Percentiles rank a stretch among this genome's conserved stretches.
Conservation (phyloP, 768 basidiomycete genomes). For the Arthromyces matolae region DNA sequence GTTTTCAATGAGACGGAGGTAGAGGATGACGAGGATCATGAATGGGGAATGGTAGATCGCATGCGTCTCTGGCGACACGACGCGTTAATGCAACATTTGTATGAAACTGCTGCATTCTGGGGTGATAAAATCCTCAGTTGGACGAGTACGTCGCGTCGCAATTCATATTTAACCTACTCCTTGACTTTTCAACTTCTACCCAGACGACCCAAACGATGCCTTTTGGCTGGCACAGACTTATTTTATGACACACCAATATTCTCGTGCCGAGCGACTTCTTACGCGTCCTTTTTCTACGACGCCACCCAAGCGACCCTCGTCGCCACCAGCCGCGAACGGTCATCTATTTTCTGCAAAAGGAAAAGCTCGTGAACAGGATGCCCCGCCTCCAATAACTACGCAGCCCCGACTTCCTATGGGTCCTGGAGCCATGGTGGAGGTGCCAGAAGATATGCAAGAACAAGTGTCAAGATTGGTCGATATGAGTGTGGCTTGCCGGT, state of each 20-base stretch:
- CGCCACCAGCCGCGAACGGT: slow-evolving; percentile 38
- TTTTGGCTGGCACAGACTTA: slow-evolving; percentile 99
- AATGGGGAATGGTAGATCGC: slow-evolving; percentile 89
- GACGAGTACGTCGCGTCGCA: slow-evolving; percentile 69
- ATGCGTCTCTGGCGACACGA: slow-evolving; percentile 98
- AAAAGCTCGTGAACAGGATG: slow-evolving; percentile 56
- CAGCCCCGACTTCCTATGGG: slow-evolving; percentile 66
- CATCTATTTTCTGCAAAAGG: slow-evolving; percentile 47
- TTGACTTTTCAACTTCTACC: slow-evolving; percentile 3
- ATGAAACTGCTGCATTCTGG: slow-evolving; percentile 97
- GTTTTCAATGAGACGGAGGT: slow-evolving; percentile 70
- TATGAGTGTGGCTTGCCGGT: slow-evolving; percentile 93
- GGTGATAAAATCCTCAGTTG: slow-evolving; percentile 94
- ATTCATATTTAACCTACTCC: not conserved
- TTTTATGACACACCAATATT: slow-evolving; percentile 94
- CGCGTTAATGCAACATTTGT: slow-evolving; percentile 96
- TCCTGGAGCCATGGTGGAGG: slow-evolving; percentile 65
- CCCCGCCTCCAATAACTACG: slow-evolving; percentile 28
- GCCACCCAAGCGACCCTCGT: slow-evolving; percentile 36
- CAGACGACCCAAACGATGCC: slow-evolving; percentile 95
- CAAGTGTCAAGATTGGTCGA: slow-evolving; percentile 79
- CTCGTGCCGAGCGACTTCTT: slow-evolving; percentile 87
- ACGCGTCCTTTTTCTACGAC: slow-evolving; percentile 76
- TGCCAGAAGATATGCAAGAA: slow-evolving; percentile 60
- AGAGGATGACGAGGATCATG: slow-evolving; percentile 54